phyloP scores from a whole-genome alignment of 2,329 filamentous ascomycete species.

The Trichoderma polysporum region DNA sequence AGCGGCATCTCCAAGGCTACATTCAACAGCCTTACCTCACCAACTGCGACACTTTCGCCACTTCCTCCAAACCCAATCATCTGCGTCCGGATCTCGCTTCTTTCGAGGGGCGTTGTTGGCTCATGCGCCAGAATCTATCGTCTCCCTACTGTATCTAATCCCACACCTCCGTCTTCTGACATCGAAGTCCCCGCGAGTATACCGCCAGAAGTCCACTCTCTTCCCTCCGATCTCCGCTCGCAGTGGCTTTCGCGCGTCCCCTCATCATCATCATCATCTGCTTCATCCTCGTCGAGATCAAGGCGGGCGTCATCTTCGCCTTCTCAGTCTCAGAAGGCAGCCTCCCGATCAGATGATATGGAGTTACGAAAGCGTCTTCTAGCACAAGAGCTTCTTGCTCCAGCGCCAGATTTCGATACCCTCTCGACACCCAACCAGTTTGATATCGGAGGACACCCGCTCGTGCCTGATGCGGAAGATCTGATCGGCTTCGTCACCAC shows the following conservation, averaged over 20 bases:
- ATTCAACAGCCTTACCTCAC: constrained; percentile 34
- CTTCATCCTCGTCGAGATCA: neutral
- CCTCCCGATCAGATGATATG: constrained; percentile 27
- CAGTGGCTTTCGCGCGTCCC: constrained; percentile 68
- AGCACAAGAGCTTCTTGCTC: constrained; percentile 49
- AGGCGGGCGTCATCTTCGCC: neutral
- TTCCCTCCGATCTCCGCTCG: constrained; percentile 55
- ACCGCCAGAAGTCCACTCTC: constrained; percentile 30
- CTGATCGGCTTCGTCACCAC: constrained; percentile 89
- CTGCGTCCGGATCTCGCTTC: constrained; percentile 65
- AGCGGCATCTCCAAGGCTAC: constrained; percentile 29
- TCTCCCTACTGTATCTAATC: constrained; percentile 50
- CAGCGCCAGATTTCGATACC: constrained; percentile 28
- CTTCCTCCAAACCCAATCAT: constrained; percentile 46
- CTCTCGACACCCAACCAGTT: constrained; percentile 37
- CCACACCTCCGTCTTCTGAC: constrained; percentile 32
- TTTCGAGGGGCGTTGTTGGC: constrained; percentile 67
- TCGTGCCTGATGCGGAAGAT: constrained; percentile 71
- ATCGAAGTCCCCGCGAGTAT: constrained; percentile 50
- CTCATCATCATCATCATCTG: neutral
- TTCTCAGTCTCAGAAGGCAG: neutral
- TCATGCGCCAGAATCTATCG: constrained; percentile 82
- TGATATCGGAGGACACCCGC: constrained; percentile 53
- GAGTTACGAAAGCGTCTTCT: constrained; percentile 45
- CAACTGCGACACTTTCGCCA: constrained; percentile 22